A percentile compares a stretch with the other conserved stretches of the same genome.
These are phyloP conservation scores for Eimeria acervulina DNA, from an alignment of 169 alveolate genomes.

Conservation along the genomic window DNA sequence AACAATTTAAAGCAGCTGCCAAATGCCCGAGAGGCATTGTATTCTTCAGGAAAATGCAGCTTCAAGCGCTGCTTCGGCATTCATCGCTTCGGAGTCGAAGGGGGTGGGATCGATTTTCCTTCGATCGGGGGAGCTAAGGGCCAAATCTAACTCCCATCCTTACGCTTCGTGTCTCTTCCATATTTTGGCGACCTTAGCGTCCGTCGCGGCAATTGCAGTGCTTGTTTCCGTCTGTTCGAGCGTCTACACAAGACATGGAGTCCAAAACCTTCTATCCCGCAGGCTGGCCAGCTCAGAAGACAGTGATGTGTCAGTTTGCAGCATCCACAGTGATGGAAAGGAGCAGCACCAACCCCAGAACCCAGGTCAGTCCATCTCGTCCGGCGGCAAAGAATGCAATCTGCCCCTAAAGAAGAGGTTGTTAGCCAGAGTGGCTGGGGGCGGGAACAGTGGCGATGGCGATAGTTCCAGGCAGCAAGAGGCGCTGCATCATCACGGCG, in stretches of 20 bases:
- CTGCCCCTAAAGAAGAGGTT: neutral
- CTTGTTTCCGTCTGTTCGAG: neutral
- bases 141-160: neutral
- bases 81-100: neutral
- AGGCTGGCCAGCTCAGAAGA: conserved; percentile 13
- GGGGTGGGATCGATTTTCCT: neutral
- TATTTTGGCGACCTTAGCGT: neutral
- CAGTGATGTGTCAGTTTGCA: neutral
- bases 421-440: neutral
- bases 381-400: neutral
- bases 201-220: neutral
- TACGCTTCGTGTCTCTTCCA: neutral
- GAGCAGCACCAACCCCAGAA: neutral
- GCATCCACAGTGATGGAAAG: neutral
- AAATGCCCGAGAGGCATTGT: neutral
- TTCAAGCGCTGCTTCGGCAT: neutral
- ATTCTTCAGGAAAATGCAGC: neutral
- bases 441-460: no score
- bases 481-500: no score
- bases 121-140: neutral
- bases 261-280: neutral
- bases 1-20: neutral
- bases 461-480: no score
- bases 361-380: no score
- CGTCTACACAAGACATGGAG: neutral